Conservation (phyloP, 768 basidiomycete species). For the Solioccasus polychromus region DNA sequence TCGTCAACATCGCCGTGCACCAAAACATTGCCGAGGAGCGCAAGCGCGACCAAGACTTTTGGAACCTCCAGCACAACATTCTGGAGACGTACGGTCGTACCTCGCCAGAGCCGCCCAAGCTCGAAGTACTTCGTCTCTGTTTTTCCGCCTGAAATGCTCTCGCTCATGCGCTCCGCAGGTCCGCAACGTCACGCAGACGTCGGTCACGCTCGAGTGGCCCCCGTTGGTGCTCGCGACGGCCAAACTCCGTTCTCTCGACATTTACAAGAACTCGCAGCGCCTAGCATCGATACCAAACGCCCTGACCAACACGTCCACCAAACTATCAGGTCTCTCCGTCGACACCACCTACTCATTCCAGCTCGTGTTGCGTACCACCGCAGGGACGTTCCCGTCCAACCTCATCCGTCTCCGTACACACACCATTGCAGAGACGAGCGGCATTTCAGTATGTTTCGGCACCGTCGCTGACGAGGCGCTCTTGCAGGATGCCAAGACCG, state of each 20-base stretch:
- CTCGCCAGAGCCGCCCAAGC: conserved; percentile 67
- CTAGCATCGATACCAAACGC: conserved; percentile 85
- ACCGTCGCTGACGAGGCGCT: conserved; percentile 75
- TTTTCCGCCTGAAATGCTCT: background rate
- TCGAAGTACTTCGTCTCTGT: conserved; percentile 51
- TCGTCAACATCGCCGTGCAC: conserved; percentile 94
- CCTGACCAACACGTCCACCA: conserved; percentile 80
- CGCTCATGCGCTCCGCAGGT: conserved; percentile 45
- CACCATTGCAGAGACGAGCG: conserved; percentile 92
- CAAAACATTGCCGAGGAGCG: conserved; percentile 85
- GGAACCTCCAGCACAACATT: conserved; percentile 80
- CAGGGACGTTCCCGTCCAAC: conserved; percentile 88
- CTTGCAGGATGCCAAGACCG: conserved; percentile 78
- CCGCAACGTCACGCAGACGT: conserved; percentile 94
- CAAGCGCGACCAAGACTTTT: conserved; percentile 77
- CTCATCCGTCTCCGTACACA: conserved; percentile 83
- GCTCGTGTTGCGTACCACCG: conserved; percentile 87
- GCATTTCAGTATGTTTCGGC: conserved; percentile 93
- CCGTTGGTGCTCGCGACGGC: conserved; percentile 79
- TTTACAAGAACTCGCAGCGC: conserved; percentile 89
- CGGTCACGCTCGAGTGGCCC: conserved; percentile 96
- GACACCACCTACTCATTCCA: conserved; percentile 92
- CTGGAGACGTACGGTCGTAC: conserved; percentile 65
- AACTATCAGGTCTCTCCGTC: conserved; percentile 77
- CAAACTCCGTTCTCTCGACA: conserved; percentile 83